These are phyloP conservation scores for Fusarium albidum DNA, from an alignment of 2,329 filamentous ascomycete species.

Conservation along the genomic window DNA sequence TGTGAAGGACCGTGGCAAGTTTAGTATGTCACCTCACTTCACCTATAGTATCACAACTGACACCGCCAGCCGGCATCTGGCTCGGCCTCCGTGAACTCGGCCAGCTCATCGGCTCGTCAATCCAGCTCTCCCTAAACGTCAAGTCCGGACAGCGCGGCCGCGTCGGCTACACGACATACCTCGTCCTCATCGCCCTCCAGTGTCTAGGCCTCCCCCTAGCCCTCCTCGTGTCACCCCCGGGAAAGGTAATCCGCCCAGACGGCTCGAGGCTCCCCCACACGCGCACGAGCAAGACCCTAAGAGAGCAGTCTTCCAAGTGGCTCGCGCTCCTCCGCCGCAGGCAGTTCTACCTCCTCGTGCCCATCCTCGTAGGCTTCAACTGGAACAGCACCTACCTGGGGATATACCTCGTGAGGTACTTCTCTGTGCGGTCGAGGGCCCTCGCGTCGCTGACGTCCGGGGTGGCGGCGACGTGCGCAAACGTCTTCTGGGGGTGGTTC, in stretches of 20 bases:
- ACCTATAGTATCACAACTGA: conserved; percentile 14
- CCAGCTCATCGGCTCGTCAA: conserved; percentile 60
- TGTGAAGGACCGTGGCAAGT: conserved; percentile 55
- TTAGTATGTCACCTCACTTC: conserved; percentile 40
- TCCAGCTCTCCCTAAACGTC: conserved; percentile 59
- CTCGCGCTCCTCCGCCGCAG: conserved; percentile 50
- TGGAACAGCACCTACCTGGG: conserved; percentile 61
- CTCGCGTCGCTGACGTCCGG: conserved; percentile 56
- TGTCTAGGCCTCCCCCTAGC: conserved; percentile 38
- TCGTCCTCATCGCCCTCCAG: conserved; percentile 37
- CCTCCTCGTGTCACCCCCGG: conserved; percentile 30
- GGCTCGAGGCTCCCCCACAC: conserved; percentile 26
- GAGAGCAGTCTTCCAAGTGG: conserved; percentile 29
- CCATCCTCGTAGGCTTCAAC: conserved; percentile 58
- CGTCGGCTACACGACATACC: conserved; percentile 37
- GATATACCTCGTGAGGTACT: conserved; percentile 62
- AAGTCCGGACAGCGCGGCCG: conserved; percentile 46
- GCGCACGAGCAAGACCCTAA: conserved; percentile 22
- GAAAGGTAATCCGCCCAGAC: conserved; percentile 36
- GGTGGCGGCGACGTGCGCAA: conserved; percentile 53
- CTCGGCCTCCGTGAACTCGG: conserved; percentile 61
- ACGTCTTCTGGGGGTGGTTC: conserved; percentile 60
- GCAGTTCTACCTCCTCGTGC: conserved; percentile 57
- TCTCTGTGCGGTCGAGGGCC: conserved; percentile 57
- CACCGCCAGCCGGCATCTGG: conserved; percentile 56